phyloP scores from a whole-genome alignment of 2,329 filamentous ascomycete genomes.

The Diaporthe eres region DNA sequence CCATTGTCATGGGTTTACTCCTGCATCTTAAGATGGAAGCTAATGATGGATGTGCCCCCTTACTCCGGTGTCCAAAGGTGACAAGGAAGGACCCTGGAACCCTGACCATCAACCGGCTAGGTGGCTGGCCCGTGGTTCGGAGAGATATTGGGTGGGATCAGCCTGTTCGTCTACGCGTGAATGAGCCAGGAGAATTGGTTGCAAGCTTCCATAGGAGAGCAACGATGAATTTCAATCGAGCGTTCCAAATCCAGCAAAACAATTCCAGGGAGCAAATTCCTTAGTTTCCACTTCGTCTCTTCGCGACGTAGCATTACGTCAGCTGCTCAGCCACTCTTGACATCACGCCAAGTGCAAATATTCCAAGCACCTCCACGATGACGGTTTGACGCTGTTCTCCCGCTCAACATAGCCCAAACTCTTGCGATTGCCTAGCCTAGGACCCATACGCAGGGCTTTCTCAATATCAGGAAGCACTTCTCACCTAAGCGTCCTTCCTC shows the following conservation, averaged over 20 bases:
- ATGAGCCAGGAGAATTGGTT: background rate
- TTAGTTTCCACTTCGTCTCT: background rate
- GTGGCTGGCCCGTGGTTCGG: background rate
- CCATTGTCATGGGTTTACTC: too few species aligned
- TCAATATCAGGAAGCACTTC: background rate
- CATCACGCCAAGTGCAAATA: constrained; percentile 5
- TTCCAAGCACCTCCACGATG: background rate
- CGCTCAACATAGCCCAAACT: background rate
- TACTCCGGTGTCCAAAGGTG: too few species aligned
- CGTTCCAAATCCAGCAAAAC: background rate
- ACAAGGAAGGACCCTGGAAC: background rate
- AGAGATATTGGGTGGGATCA: background rate
- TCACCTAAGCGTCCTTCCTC: too few species aligned
- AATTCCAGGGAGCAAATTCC: too few species aligned
- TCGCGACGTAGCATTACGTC: constrained; percentile 4
- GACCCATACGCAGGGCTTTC: background rate
- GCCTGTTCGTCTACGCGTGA: background rate
- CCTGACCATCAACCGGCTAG: background rate
- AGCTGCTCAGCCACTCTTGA: constrained; percentile 30
- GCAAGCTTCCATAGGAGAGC: background rate
- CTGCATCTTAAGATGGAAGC: too few species aligned
- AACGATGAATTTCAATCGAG: background rate
- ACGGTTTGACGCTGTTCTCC: background rate
- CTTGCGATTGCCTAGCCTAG: background rate
- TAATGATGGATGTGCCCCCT: too few species aligned